A percentile compares a stretch with the other conserved stretches of the same genome.
Conservation (phyloP, 805 yeast genomes). For the Lipomyces starkeyi region DNA sequence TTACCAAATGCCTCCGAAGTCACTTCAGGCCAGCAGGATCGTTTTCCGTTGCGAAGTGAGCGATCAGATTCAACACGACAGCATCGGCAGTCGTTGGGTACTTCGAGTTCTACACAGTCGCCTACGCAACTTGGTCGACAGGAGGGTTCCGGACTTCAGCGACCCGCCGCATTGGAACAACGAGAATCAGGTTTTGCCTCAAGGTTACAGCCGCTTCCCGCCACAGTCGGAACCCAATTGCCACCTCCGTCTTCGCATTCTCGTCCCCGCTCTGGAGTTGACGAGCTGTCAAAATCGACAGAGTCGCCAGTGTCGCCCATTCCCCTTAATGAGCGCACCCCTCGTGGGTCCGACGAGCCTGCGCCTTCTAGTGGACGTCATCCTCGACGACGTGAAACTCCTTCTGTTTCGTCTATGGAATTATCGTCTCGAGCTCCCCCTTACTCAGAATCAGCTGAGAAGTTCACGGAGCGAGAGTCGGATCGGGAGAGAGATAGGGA, state of each 20-base stretch:
- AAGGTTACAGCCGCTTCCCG: not conserved
- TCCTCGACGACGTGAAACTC: not conserved
- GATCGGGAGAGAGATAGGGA: slow-evolving; percentile 7
- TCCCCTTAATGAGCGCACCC: not conserved
- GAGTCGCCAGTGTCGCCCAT: not conserved
- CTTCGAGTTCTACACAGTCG: not conserved
- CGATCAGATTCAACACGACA: not conserved
- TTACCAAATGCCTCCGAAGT: not conserved
- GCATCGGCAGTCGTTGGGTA: not conserved
- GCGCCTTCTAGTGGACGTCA: not conserved
- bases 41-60: not conserved
- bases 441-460: not conserved
- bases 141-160: not conserved
- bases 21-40: not conserved
- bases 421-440: slow-evolving; percentile 4
- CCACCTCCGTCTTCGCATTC: not conserved
- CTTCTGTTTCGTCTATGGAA: not conserved
- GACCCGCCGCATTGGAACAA: not conserved
- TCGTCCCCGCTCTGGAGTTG: not conserved
- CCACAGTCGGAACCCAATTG: not conserved
- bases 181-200: slow-evolving; percentile 1
- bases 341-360: not conserved
- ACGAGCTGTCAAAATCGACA: not conserved
- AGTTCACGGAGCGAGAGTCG: not conserved
- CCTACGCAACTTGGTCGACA: not conserved